Evolutionary conservation across 78 protist species (phyloP), one percentile per base, ranked within the genome.

Genomic region (Capsaspora owczarzaki): DNA sequence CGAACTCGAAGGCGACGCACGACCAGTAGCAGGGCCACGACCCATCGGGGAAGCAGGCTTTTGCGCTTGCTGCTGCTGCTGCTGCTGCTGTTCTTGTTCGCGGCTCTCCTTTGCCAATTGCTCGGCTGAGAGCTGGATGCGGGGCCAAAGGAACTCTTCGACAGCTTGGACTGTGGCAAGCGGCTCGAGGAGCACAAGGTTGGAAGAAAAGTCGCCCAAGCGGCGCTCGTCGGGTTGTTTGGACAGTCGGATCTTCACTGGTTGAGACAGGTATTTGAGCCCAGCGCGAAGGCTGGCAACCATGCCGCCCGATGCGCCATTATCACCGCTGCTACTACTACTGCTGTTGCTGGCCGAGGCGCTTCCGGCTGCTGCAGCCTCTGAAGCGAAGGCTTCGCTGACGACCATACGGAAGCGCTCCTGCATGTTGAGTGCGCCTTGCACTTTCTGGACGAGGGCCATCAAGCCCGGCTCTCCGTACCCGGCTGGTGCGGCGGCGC

Each of bases 81-180:
- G 51, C 51, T 10, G 51, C 51, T 5, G 51, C 51, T 5, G 51
- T 70, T 70, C 44, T 35, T 14, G 42, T 29, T 70, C 12, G 44
- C 10, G 46, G 6, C 23, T 22, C 43, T 70, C 37, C 76, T 70
- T 70, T 23, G 40, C 76, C 76, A 22, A 6, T 42, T 70, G n/a
- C n/a, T n/a, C n/a, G n/a, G n/a, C n/a, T n/a, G n/a, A n/a, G n/a
- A n/a, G n/a, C n/a, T 51, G 53, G 29, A 80, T 77, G n/a, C 61
- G 63, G 12, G 85, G 78, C 85, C 79, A 71, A 5, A 85, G 68
- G 82, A 85, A 85, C 51, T 85, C 89, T 19, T 74, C 83, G 25
- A 85, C 61, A 10, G 85, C 84, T 12, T 31, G 46, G 40, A 85
- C 43, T 29, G 84, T 70, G 6, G 88, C 88, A 3, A 85, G 66